phyloP scores from a whole-genome alignment of 169 alveolate genomes.

The Plasmodium inui region DNA sequence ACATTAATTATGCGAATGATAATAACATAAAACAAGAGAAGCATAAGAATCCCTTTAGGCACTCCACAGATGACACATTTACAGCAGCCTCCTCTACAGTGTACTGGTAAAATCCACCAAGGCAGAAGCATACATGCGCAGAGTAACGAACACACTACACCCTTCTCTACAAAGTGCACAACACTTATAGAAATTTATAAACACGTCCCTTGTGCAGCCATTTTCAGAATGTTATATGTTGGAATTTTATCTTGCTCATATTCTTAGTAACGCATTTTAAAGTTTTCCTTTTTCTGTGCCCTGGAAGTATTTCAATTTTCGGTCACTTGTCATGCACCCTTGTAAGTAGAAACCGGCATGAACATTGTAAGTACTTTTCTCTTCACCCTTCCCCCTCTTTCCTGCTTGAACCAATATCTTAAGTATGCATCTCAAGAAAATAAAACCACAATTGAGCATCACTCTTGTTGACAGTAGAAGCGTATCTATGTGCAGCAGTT shows the following conservation, averaged over 20 bases:
- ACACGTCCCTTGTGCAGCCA: not conserved
- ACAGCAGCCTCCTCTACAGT: not conserved
- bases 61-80: constrained; percentile 24
- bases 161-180: not conserved
- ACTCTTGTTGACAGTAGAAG: not conserved
- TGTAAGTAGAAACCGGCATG: not conserved
- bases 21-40: constrained; percentile 26
- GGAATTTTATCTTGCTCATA: not conserved
- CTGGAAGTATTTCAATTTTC: not conserved
- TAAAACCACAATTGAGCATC: not conserved
- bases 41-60: constrained; percentile 37
- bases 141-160: not conserved
- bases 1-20: constrained; percentile 42
- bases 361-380: not conserved
- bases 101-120: not conserved
- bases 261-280: not conserved
- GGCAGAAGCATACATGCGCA: not conserved
- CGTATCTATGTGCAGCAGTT: not conserved
- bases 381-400: not conserved
- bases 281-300: not conserved
- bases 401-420: not conserved
- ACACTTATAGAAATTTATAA: not conserved
- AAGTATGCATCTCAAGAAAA: constrained; percentile 5
- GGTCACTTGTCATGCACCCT: not conserved
- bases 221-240: not conserved